These are phyloP conservation scores for Ceriops tagal DNA, from an alignment of 345 rosid species.

Conservation along the genomic window DNA sequence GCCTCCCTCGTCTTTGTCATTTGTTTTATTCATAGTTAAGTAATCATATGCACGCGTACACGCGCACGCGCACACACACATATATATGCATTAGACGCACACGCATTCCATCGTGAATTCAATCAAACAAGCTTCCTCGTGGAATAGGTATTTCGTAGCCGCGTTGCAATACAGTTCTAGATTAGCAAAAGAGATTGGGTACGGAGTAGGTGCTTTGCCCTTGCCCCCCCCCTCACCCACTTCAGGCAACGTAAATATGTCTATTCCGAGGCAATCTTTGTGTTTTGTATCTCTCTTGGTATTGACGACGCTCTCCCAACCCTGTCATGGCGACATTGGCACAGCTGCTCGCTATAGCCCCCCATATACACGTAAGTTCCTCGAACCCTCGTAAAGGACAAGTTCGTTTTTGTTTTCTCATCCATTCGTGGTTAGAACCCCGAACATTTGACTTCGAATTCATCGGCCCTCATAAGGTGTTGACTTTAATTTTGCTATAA, in stretches of 20 bases:
- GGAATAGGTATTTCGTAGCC: no score
- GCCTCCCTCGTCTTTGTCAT: neutral
- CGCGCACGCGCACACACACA: neutral
- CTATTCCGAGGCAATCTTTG: neutral
- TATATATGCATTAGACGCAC: neutral
- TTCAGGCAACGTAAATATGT: no score
- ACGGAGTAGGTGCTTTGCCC: no score
- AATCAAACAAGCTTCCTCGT: no score
- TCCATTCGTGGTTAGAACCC: no score
- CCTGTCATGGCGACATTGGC: slow-evolving; percentile 38
- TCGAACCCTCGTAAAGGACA: neutral
- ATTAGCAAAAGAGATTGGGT: no score
- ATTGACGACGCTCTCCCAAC: neutral
- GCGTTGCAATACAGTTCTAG: no score
- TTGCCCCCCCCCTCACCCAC: no score
- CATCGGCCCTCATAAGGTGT: neutral
- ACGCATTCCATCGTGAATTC: neutral
- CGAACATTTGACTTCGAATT: neutral
- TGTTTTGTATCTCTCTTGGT: neutral
- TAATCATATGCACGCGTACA: neutral
- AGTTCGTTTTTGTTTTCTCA: neutral
- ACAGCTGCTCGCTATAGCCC: slow-evolving; percentile 36
- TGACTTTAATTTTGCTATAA: no score
- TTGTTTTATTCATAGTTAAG: neutral
- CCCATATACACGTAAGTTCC: slow-evolving; percentile 47